Base-by-base conservation (phyloP, 1,284 basidiomycete species). In the Melampsora larici-populina region DNA sequence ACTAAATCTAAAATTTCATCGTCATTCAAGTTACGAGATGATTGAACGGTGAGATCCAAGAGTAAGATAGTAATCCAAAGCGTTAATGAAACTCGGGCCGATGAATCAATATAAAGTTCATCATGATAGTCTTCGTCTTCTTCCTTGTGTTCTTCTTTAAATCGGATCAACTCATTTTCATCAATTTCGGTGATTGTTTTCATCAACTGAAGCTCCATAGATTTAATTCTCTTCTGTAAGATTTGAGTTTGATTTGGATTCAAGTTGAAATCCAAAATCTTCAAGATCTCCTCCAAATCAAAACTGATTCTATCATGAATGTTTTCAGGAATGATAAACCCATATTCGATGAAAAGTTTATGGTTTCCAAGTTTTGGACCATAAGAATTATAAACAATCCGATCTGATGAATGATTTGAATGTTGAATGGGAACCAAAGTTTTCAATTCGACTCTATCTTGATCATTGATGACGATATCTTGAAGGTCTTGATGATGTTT, bases 271-370 rank as follows among this genome's bases (percentile, higher is more conserved):
- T 43, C 40, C 7, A 43, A 21, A 9, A 43, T 18, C 31, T 58
- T 36, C 18, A 62, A 15, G 9, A 74, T n/a, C 29, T 55, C 33
- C 9, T 26, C 7, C n/a, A 24, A 48, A 65, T 70, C 68, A 43
- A 78, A 78, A 60, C 55, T 46, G 11, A 78, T 18, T 31, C 43
- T 70, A 58, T 78, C 68, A 40, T 78, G 46, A 21, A 21, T 46
- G 24, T 78, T 78, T 5, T 13, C 68, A 36, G 48, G 67, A 17
- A 78, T 70, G 55, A 78, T 64, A 43, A 78, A 78, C 9, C 75
- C 75, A 43, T 78, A 78, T 40, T 78, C 60, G 3, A 58, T 26
- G 43, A 78, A 55, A 24, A 78, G 62, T 17, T 67, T 49, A 17
- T 58, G 51, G 70, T 78, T 78, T 17, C 65, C n/a, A 26, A 78